Conservation (phyloP, 371 early-diverging fungal genomes). For the Phascolomyces articulosus region DNA sequence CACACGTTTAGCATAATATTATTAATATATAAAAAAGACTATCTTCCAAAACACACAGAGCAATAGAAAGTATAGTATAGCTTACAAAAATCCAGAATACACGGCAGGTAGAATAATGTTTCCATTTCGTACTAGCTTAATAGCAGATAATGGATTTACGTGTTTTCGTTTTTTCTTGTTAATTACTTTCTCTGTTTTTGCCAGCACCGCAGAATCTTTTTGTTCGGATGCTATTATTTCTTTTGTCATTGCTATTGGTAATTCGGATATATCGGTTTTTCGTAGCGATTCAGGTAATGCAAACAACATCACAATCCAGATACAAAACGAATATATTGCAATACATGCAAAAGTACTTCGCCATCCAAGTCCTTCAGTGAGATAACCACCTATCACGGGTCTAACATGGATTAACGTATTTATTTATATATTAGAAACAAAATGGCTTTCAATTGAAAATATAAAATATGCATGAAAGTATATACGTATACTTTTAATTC, state of each 20-base stretch:
- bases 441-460: no score
- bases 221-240: background rate
- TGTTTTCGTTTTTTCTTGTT: background rate
- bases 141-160: conserved; percentile 37
- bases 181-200: background rate
- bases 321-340: conserved; percentile 20
- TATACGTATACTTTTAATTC: no score
- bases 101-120: conserved; percentile 33
- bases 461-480: no score
- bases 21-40: background rate
- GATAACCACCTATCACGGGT: conserved; percentile 49
- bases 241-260: background rate
- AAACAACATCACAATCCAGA: conserved; percentile 40
- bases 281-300: conserved; percentile 42
- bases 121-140: conserved; percentile 29
- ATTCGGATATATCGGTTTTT: background rate
- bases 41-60: background rate
- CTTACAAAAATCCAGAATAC: conserved; percentile 43
- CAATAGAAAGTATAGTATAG: background rate
- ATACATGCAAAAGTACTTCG: conserved; percentile 45
- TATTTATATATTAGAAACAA: background rate
- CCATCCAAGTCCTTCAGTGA: conserved; percentile 51
- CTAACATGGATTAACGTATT: conserved; percentile 9
- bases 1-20: no score
- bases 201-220: background rate